phyloP scores from a whole-genome alignment of 306 rosid genomes.

The Rubus idaeus region DNA sequence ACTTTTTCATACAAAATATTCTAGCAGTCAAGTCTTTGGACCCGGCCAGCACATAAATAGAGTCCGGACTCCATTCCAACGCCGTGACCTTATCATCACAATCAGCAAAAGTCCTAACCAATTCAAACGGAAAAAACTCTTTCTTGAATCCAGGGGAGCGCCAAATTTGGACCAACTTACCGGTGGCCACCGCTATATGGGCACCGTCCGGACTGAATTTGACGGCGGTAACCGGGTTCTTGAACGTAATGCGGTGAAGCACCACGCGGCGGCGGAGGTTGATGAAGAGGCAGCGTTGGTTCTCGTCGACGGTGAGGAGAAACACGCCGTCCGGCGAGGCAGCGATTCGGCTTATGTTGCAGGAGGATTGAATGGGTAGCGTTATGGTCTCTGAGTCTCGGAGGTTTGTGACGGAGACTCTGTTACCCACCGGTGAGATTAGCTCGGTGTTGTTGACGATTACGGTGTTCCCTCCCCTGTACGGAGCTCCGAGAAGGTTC shows the following conservation, averaged over 20 bases:
- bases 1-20: conserved; percentile 50
- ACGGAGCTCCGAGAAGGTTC: conserved; percentile 93
- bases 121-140: conserved; percentile 72
- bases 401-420: conserved; percentile 77
- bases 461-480: conserved; percentile 80
- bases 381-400: conserved; percentile 67
- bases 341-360: conserved; percentile 68
- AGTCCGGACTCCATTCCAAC: conserved; percentile 82
- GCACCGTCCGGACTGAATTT: conserved; percentile 65
- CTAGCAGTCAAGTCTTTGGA: conserved; percentile 87
- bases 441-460: conserved; percentile 60
- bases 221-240: conserved; percentile 52
- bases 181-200: conserved; percentile 68
- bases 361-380: conserved; percentile 75
- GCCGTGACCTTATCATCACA: conserved; percentile 56
- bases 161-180: conserved; percentile 86
- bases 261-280: conserved; percentile 83
- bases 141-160: conserved; percentile 68
- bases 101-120: conserved; percentile 64
- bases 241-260: conserved; percentile 84
- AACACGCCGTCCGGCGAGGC: conserved; percentile 79
- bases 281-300: conserved; percentile 70
- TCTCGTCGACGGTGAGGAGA: conserved; percentile 73
- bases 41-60: conserved; percentile 59
- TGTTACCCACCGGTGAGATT: conserved; percentile 87